Conservation (phyloP, 306 rosid genomes). For the Vigna hirtella region DNA sequence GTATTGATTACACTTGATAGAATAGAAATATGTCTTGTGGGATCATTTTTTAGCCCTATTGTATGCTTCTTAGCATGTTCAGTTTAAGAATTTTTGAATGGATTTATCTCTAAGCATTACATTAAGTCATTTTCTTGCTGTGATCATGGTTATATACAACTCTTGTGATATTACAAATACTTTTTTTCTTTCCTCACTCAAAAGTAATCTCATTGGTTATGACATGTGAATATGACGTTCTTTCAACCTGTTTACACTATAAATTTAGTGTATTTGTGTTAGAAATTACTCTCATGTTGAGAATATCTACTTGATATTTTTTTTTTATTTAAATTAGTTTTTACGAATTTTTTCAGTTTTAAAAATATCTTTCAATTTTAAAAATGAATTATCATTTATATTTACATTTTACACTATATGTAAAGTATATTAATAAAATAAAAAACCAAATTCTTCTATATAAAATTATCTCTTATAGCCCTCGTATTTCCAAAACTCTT, state of each 20-base stretch:
- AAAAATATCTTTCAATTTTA: no score
- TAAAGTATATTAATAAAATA: no score
- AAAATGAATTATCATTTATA: no score
- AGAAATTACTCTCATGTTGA: background rate
- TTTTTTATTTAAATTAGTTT: no score
- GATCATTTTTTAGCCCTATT: slow-evolving; percentile 13
- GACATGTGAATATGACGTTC: background rate
- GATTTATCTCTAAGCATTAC: slow-evolving; percentile 13
- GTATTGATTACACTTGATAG: slow-evolving; percentile 40
- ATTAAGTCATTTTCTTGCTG: background rate
- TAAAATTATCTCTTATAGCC: no score
- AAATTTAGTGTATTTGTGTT: background rate
- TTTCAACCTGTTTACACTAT: background rate
- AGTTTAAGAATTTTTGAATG: slow-evolving; percentile 19
- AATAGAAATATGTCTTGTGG: slow-evolving; percentile 28
- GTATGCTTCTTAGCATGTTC: slow-evolving; percentile 21
- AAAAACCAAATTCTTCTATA: no score
- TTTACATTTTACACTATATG: no score
- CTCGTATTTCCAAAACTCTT: no score
- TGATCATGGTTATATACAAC: background rate
- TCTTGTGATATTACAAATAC: background rate
- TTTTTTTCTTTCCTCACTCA: background rate
- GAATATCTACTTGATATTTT: no score
- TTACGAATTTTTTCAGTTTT: no score
- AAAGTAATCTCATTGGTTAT: background rate